These are phyloP conservation scores for Diaporthe ilicicola DNA, from an alignment of 2,329 filamentous ascomycete genomes.

Conservation along the genomic window DNA sequence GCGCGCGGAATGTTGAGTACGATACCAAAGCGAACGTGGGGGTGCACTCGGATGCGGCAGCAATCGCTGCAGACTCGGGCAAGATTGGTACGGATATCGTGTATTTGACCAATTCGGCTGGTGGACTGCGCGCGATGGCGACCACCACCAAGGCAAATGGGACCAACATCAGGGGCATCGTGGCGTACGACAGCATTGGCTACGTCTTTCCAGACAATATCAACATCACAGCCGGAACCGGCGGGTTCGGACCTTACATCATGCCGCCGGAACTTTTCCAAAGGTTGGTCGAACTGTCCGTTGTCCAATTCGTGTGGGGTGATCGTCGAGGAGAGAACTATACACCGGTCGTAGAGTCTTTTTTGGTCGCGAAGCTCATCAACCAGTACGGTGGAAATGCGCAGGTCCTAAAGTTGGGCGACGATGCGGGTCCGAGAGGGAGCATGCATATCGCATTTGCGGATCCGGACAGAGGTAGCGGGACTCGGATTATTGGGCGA, in stretches of 20 bases:
- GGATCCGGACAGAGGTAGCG: conserved; percentile 1
- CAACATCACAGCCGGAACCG: not conserved
- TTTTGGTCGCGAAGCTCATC: not conserved
- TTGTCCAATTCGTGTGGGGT: not conserved
- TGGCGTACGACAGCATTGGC: conserved; percentile 29
- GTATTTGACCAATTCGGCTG: not conserved
- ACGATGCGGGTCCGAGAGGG: not conserved
- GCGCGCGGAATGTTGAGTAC: not conserved
- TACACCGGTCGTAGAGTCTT: not conserved
- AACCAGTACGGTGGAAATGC: conserved; percentile 1
- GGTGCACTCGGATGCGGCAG: not conserved
- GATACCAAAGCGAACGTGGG: not conserved
- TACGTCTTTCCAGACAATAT: not conserved
- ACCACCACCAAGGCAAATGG: conserved; percentile 43
- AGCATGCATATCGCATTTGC: not conserved
- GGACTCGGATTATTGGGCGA: not conserved
- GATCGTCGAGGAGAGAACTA: not conserved
- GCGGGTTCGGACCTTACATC: not conserved
- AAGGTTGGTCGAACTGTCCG: not conserved
- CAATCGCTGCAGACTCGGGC: not conserved
- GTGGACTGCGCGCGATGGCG: not conserved
- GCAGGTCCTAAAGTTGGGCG: not conserved
- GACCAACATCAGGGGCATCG: conserved; percentile 48
- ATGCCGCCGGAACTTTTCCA: not conserved
- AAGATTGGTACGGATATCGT: not conserved